Base-by-base conservation (phyloP, 169 alveolate species). In the Plasmodium knowlesi region DNA sequence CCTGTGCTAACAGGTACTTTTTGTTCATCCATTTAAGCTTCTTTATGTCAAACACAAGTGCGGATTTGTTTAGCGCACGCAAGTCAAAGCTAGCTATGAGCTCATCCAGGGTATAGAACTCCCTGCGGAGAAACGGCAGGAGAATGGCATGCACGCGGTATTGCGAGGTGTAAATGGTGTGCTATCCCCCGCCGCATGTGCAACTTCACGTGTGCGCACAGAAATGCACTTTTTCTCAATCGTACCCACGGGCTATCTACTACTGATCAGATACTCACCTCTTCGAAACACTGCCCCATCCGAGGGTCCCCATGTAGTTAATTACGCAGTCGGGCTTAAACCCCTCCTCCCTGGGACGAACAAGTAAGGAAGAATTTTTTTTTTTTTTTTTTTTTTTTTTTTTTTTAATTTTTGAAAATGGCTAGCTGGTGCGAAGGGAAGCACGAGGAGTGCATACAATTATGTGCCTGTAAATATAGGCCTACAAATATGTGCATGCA, bases 11-110 rank as follows among this genome's bases (percentile, higher is more conserved):
- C 89, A 88, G 6, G 50, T 88, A 88, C 61, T 76, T 79, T 39
- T 79, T 88, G 54, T 88, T 88, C 94, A 88, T 88, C 94, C 94
- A 88, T 79, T 88, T 88, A 43, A 88, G 53, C 82, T 88, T 88
- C 82, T 88, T 88, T 19, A 88, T 88, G 72, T 88, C 89, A 67
- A 88, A 88, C 3, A 88, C 89, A 37, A 88, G 76, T 39, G 94
- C 81, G 61, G 94, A 88, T 67, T 88, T 88, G 39, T 79, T 88
- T 32, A 88, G 28, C 22, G 54, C 37, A 28, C 53, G 94, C 50
- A 88, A 43, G 50, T 88, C 82, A 30, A 88, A 88, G 19, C 12
- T 43, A 19, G 10, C 83, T 22, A 88, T 79, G 5, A 88, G 82
- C 72, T 88, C 94, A 32, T 79, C 82, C 76, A 88, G n/a, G 76